Evolutionary conservation across 768 basidiomycete species (phyloP).

Genomic region (Kwoniella bestiolae): DNA sequence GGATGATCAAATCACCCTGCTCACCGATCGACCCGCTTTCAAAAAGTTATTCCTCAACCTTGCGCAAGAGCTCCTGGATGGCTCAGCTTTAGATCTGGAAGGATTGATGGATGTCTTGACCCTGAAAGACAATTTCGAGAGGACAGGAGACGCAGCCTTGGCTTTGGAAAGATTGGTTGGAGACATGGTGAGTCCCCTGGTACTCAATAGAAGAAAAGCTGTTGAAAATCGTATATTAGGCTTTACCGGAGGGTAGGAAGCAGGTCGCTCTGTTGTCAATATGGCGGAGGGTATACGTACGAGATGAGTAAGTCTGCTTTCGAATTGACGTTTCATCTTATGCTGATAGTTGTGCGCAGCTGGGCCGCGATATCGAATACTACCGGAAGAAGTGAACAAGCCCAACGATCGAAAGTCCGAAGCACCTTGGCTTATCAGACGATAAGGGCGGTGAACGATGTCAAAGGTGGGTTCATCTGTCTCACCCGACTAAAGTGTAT

Average conservation of each 20-base stretch:
- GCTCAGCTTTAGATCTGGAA: slow-evolving; percentile 74
- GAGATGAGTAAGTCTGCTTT: slow-evolving; percentile 76
- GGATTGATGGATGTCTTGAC: slow-evolving; percentile 82
- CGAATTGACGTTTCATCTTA: background rate
- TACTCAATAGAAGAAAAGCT: background rate
- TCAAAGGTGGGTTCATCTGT: slow-evolving; percentile 37
- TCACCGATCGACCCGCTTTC: slow-evolving; percentile 63
- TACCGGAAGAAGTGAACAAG: slow-evolving; percentile 73
- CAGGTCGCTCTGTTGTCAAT: slow-evolving; percentile 72
- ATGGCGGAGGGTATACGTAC: slow-evolving; percentile 86
- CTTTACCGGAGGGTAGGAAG: slow-evolving; percentile 71
- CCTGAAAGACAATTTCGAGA: slow-evolving; percentile 73
- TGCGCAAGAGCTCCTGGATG: slow-evolving; percentile 72
- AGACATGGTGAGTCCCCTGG: slow-evolving; percentile 61
- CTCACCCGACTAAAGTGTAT: no score
- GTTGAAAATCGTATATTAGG: slow-evolving; percentile 58
- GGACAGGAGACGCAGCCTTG: slow-evolving; percentile 65
- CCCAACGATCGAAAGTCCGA: slow-evolving; percentile 72
- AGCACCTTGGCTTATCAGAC: slow-evolving; percentile 76
- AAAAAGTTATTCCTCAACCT: slow-evolving; percentile 71
- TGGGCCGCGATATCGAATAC: slow-evolving; percentile 80
- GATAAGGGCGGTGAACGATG: slow-evolving; percentile 55
- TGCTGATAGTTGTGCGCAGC: slow-evolving; percentile 60
- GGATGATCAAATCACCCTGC: slow-evolving; percentile 46
- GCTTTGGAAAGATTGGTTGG: slow-evolving; percentile 50